Percentiles rank a stretch among this genome's conserved stretches.
phyloP scores from a whole-genome alignment of 2,329 filamentous ascomycete genomes.

The Verticillium klebahnii region DNA sequence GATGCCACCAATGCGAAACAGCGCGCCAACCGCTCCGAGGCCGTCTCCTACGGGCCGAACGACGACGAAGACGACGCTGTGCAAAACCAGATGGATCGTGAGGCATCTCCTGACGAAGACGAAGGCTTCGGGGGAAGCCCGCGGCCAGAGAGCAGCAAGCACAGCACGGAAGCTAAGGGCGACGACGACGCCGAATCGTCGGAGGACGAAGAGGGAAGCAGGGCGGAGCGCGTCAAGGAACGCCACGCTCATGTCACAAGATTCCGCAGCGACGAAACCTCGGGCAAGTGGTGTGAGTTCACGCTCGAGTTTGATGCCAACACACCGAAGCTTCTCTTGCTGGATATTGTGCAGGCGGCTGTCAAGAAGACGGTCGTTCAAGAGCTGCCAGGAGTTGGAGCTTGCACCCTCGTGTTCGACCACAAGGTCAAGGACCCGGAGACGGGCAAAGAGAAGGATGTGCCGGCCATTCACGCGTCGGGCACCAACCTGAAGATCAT shows the following conservation, averaged over 20 bases:
- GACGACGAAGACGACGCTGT: constrained; percentile 86
- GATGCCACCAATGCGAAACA: constrained; percentile 73
- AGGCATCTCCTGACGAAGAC: constrained; percentile 48
- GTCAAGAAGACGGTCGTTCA: constrained; percentile 79
- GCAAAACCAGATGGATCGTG: constrained; percentile 56
- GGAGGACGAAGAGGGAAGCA: constrained; percentile 26
- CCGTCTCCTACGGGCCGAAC: constrained; percentile 84
- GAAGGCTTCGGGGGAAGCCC: constrained; percentile 49
- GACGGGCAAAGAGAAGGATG: constrained; percentile 43
- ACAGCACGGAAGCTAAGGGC: constrained; percentile 25
- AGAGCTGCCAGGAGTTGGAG: constrained; percentile 72
- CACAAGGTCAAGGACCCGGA: constrained; percentile 46
- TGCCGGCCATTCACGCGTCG: constrained; percentile 66
- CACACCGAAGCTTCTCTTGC: constrained; percentile 87
- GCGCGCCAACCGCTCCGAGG: constrained; percentile 71
- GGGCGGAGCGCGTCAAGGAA: constrained; percentile 60
- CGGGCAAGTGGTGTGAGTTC: constrained; percentile 72
- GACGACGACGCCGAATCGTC: constrained; percentile 32
- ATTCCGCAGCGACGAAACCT: constrained; percentile 75
- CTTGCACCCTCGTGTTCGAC: constrained; percentile 62
- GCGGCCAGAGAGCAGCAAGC: constrained; percentile 21
- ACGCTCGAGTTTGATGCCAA: constrained; percentile 76
- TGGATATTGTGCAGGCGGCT: constrained; percentile 81
- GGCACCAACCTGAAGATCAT: constrained; percentile 89
- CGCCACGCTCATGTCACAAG: constrained; percentile 62